Base-by-base conservation (phyloP, 192 early-diverging fungal genomes). In the Coemansia sp. region DNA sequence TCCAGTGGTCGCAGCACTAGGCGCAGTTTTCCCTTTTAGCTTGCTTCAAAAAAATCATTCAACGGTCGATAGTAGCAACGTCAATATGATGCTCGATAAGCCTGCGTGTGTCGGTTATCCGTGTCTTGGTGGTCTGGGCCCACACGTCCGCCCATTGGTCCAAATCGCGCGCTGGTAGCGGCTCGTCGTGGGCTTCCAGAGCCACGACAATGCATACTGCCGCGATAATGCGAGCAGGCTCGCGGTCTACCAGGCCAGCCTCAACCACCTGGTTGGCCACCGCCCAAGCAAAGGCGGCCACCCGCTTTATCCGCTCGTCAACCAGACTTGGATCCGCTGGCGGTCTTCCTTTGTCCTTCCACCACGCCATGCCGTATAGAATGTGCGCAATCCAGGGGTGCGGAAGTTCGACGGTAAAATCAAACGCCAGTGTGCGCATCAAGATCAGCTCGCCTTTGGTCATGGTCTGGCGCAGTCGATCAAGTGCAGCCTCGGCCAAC, bases 1-100 rank as follows among this genome's bases (percentile, higher is more conserved):
- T 94, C 55, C 82, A 94, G 79, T 94, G 92, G 92, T 78, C 84
- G 53, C 89, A 92, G 64, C 90, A 94, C 68, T 94, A 58, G 49
- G 31, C 20, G 21, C 26, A 28, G 32, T 51, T 43, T 19, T 23
- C 9, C 22, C 6, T 42, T 39, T 39, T 39, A 7, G 3, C 36
- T 15, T 39, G 4, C 36, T 42, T 22, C 19, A 4, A 32, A 15
- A 15, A 1, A 40, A 11, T 19, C 34, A 20, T 35, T 44, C 40
- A 26, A 8, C 28, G 28, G 3, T 29, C 28, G 8, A 29, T 29
- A 5, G 3, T 20, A 3, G 17, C 9, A 4, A 41, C 2, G 19
- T 41, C 8, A 29, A 29, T 8, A 29, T 29, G 3, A 8, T 50
- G 26, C 15, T 70, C 50, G 15, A 70, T 50, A 1, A 49, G 36